Evolutionary conservation across 108 stramenopile genomes (phyloP), one percentile per base, ranked within the genome.

Genomic region (Cyclotella cryptica): DNA sequence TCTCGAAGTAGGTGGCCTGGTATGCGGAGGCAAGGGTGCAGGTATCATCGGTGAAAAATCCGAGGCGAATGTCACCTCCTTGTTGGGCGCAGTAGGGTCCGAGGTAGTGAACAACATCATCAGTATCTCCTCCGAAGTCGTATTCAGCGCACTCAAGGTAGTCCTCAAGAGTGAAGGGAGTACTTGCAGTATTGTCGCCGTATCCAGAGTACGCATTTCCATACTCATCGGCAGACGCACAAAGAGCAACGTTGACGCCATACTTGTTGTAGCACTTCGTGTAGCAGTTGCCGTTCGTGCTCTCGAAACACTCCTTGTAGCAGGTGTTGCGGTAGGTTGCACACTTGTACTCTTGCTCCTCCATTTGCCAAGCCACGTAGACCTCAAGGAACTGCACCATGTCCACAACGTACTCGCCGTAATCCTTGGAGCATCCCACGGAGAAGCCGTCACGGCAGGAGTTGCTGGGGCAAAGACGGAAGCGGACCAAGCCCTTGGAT

Each of bases 21-120:
- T 80, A 67, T 10, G 87, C 86, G 39, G 84, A 88, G 44, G 84
- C 84, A 26, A 71, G 59, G 52, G 90, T 84, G 75, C 94, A 95
- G 35, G 88, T 88, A 55, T 95, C 86, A 53, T 95, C 94, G 28
- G 87, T 83, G 84, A 93, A 95, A 40, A 92, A 69, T 53, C 94
- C 94, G 49, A 95, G 79, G 44, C 77, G 87, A 66, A 95, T 86
- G 60, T 89, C 86, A 30, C 94, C 92, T 53, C 94, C 94, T 71
- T 92, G 90, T 18, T 84, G 72, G n/a, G 89, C 84, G 74, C 94
- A 95, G 85, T 92, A 92, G 61, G 94, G 92, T 66, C 94, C 94
- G 60, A 95, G 69, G 86, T 90, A 95, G 80, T 93, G 89, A 19
- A 69, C 18, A 17, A 83, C 53, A 21, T 79, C 87, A 42, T 88